Percentiles rank a stretch among this genome's conserved stretches.
Conservation (phyloP, 2,329 filamentous ascomycete genomes). For the Aplosporella prunicola region DNA sequence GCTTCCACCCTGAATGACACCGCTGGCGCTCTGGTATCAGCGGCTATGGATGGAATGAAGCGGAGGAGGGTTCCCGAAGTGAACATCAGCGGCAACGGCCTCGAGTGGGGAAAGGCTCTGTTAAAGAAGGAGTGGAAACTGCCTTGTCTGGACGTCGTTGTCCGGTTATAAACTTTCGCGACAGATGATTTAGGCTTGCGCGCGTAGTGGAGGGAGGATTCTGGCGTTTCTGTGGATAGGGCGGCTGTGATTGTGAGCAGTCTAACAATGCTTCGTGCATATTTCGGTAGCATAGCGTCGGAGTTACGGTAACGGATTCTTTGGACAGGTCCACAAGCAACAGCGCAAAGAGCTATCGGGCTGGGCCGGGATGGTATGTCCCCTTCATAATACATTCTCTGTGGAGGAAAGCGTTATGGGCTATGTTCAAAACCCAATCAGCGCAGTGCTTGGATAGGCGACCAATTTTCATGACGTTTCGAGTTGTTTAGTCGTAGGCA, state of each 20-base stretch:
- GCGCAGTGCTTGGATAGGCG: not conserved
- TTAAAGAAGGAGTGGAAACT: slow-evolving; percentile 80
- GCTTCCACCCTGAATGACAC: slow-evolving; percentile 55
- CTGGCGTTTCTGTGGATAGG: too few relatives aligned
- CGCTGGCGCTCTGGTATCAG: slow-evolving; percentile 55
- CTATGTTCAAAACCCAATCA: too few relatives aligned
- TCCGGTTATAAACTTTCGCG: slow-evolving; percentile 50
- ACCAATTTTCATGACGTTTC: not conserved
- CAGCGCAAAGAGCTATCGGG: not conserved
- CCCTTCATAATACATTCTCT: not conserved
- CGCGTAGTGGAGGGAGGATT: not conserved
- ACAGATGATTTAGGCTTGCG: not conserved
- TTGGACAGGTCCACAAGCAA: not conserved
- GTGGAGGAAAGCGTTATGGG: too few relatives aligned
- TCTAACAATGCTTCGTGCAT: too few relatives aligned
- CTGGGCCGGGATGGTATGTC: not conserved
- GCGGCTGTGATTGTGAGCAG: too few relatives aligned
- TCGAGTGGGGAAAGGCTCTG: slow-evolving; percentile 47
- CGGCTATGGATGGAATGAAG: slow-evolving; percentile 53
- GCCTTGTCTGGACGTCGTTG: slow-evolving; percentile 80
- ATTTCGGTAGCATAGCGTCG: slow-evolving; percentile 9
- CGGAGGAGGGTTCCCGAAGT: slow-evolving; percentile 14
- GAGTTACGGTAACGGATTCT: slow-evolving; percentile 1
- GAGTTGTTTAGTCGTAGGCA: too few relatives aligned
- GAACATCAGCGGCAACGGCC: slow-evolving; percentile 12